These are phyloP conservation scores for Nitzschia sp. DNA, from an alignment of 108 stramenopile genomes.

Conservation along the genomic window DNA sequence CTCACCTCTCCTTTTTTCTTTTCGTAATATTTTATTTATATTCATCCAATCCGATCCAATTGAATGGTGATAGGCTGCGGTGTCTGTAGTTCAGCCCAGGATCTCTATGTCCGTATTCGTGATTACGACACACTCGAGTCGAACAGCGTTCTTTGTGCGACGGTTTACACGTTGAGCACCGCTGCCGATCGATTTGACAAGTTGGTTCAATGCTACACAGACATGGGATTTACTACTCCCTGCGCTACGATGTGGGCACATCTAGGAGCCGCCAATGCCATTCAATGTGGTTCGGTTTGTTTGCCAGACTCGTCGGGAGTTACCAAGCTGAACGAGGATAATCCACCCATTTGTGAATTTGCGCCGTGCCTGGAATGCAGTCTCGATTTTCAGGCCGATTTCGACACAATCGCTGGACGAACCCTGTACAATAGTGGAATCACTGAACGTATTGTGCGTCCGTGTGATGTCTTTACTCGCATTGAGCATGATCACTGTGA, in stretches of 20 bases:
- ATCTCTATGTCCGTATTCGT: slow-evolving; percentile 20
- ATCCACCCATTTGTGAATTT: slow-evolving; percentile 23
- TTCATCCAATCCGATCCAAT: no score
- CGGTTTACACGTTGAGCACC: slow-evolving; percentile 8
- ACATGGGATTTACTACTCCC: slow-evolving; percentile 15
- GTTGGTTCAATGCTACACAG: slow-evolving; percentile 18
- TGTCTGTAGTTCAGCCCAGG: slow-evolving; percentile 36
- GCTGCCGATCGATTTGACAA: neutral
- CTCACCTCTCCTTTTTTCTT: no score
- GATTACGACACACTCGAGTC: slow-evolving; percentile 11
- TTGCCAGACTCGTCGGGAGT: neutral
- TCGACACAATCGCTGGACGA: slow-evolving; percentile 24
- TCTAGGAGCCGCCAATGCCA: slow-evolving; percentile 25
- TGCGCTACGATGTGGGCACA: slow-evolving; percentile 33
- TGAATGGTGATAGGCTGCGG: no score
- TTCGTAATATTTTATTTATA: no score
- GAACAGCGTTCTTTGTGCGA: slow-evolving; percentile 15
- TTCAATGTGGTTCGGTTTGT: slow-evolving; percentile 14
- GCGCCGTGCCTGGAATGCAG: slow-evolving; percentile 17
- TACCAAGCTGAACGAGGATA: slow-evolving; percentile 9
- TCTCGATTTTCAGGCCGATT: slow-evolving; percentile 17
- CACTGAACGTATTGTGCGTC: slow-evolving; percentile 18
- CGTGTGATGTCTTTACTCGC: slow-evolving; percentile 12
- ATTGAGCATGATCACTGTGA: slow-evolving; percentile 25
- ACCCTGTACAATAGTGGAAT: slow-evolving; percentile 24